phyloP scores from a whole-genome alignment of 2,329 filamentous ascomycete species.

The Teratosphaeria destructans region DNA sequence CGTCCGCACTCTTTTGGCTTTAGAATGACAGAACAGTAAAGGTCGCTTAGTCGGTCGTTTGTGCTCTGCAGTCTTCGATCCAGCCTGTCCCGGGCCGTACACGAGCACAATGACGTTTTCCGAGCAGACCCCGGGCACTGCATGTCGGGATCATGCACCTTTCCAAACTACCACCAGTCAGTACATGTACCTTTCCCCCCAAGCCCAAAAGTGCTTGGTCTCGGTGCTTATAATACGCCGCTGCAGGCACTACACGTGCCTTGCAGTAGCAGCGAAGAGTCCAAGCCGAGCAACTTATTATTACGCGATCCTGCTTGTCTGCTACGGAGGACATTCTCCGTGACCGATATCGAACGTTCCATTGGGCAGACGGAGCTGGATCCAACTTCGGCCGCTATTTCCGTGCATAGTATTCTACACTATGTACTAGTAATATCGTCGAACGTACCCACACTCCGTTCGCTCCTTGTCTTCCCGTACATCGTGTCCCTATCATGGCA shows the following conservation, averaged over 20 bases:
- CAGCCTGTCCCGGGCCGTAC: neutral
- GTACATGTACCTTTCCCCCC: neutral
- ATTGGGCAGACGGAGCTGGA: neutral
- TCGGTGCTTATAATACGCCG: neutral
- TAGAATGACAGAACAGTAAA: neutral
- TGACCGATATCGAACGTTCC: neutral
- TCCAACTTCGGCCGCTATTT: neutral
- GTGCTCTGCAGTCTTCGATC: neutral
- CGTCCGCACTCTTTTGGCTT: neutral
- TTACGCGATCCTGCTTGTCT: neutral
- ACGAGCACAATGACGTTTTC: neutral
- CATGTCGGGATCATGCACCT: neutral
- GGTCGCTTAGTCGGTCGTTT: neutral
- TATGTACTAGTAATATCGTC: neutral
- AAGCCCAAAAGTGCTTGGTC: neutral
- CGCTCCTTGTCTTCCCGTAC: neutral
- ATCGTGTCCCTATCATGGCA: neutral
- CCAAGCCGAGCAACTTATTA: neutral
- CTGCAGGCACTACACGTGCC: neutral
- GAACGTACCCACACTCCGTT: neutral
- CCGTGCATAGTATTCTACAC: neutral
- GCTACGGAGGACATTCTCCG: neutral
- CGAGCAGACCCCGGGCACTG: neutral
- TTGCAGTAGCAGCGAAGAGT: neutral
- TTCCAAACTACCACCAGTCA: neutral